A percentile compares a stretch with the other conserved stretches of the same genome.
Evolutionary conservation across 1,284 basidiomycete genomes (phyloP).

Genomic region (Wolfiporia cocos): DNA sequence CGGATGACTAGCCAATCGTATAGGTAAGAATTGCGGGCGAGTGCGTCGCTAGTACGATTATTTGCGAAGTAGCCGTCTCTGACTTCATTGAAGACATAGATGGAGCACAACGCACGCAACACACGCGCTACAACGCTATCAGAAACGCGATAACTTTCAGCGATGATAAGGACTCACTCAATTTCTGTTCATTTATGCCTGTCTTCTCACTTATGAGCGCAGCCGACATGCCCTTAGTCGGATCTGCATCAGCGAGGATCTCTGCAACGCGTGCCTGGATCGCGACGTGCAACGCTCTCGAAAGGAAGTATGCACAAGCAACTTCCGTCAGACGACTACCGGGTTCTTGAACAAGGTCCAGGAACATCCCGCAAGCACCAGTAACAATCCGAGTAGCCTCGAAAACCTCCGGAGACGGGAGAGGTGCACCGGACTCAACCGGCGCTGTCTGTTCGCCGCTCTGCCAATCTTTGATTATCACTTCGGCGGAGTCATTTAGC

Average conservation of each 20-base stretch:
- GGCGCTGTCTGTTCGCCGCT: background rate
- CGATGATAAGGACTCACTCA: conserved; percentile 4
- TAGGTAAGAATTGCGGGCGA: conserved; percentile 6
- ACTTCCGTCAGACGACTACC: conserved; percentile 11
- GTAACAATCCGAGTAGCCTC: conserved; percentile 8
- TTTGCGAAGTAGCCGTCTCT: conserved; percentile 7
- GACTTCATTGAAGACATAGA: conserved; percentile 10
- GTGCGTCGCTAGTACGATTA: conserved; percentile 5
- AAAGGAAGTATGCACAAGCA: conserved; percentile 3
- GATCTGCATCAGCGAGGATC: conserved; percentile 9
- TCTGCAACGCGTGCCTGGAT: conserved; percentile 10
- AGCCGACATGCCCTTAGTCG: conserved; percentile 4
- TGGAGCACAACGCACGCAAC: conserved; percentile 7
- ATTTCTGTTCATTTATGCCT: conserved; percentile 8
- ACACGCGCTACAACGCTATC: conserved; percentile 4
- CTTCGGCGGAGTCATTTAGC: conserved; percentile 3
- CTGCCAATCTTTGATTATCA: conserved; percentile 8
- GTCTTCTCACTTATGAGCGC: conserved; percentile 4
- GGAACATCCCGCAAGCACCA: conserved; percentile 9
- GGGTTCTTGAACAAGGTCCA: conserved; percentile 12
- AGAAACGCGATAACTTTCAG: background rate
- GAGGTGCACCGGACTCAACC: background rate
- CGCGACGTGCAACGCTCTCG: conserved; percentile 12
- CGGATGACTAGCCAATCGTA: background rate
- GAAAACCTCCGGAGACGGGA: conserved; percentile 10